A percentile compares a stretch with the other conserved stretches of the same genome.
Evolutionary conservation across 352 stramenopile species (phyloP).

Genomic region (Pythium grandisporangium): DNA sequence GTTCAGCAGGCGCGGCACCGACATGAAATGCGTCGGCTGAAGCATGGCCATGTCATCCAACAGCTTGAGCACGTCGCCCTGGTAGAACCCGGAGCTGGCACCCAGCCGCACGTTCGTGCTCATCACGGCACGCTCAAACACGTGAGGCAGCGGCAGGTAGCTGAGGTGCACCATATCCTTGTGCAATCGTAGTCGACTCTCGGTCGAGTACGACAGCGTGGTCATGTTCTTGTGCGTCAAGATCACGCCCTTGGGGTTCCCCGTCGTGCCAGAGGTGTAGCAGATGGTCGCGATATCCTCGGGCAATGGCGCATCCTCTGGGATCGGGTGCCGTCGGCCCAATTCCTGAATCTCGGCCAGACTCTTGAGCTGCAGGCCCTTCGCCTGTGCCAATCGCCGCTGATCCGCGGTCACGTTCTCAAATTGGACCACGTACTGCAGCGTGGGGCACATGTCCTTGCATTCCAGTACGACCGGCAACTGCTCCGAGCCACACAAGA

Average conservation of each 20-base stretch:
- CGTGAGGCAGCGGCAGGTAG: slow-evolving; percentile 95
- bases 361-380: slow-evolving; percentile 21
- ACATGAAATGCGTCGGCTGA: slow-evolving; percentile 86
- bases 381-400: slow-evolving; percentile 6
- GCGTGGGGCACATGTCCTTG: slow-evolving; percentile 15
- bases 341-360: slow-evolving; percentile 17
- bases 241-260: slow-evolving; percentile 92
- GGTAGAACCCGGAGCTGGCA: slow-evolving; percentile 58
- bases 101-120: slow-evolving; percentile 74
- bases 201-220: slow-evolving; percentile 9
- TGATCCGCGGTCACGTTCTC: slow-evolving; percentile 22
- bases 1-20: slow-evolving; percentile 91
- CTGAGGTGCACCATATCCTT: slow-evolving; percentile 85
- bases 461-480: slow-evolving; percentile 28
- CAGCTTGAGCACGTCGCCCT: slow-evolving; percentile 83
- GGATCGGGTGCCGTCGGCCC: slow-evolving; percentile 13
- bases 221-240: slow-evolving; percentile 75
- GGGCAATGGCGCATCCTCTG: slow-evolving; percentile 19
- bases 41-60: slow-evolving; percentile 91
- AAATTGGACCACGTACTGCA: slow-evolving; percentile 30
- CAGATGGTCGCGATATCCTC: slow-evolving; percentile 86
- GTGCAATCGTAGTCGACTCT: slow-evolving; percentile 11
- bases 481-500: slow-evolving; percentile 35
- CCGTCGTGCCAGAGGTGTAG: slow-evolving; percentile 92
- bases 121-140: slow-evolving; percentile 91